Evolutionary conservation across 306 rosid genomes (phyloP).

Genomic region (Dicorynia guianensis): DNA sequence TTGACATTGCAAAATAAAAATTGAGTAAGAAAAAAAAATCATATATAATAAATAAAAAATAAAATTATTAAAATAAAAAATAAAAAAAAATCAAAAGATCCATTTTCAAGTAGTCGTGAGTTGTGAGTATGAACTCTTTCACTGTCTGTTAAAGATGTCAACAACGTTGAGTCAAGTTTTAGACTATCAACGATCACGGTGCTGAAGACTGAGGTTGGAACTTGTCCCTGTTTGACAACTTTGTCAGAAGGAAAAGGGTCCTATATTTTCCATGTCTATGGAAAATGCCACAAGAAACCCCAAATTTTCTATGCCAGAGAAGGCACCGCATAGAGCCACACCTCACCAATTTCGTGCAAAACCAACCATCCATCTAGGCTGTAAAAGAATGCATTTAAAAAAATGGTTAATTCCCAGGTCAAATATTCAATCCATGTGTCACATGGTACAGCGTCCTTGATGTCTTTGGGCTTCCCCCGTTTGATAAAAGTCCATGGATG

Average conservation of each 20-base stretch:
- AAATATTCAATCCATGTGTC: slow-evolving; percentile 37
- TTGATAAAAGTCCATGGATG: slow-evolving; percentile 50
- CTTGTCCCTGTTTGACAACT: slow-evolving; percentile 36
- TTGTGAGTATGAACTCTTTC: neutral
- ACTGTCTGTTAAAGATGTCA: slow-evolving; percentile 33
- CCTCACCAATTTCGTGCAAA: slow-evolving; percentile 36
- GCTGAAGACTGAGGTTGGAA: slow-evolving; percentile 39
- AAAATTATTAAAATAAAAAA: too few species aligned
- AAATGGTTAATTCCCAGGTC: slow-evolving; percentile 11
- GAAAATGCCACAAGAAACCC: slow-evolving; percentile 13
- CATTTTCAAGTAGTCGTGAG: too few species aligned
- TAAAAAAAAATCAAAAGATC: too few species aligned
- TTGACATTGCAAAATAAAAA: slow-evolving; percentile 85
- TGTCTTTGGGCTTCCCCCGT: slow-evolving; percentile 38
- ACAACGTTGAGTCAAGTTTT: slow-evolving; percentile 29
- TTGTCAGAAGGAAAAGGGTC: slow-evolving; percentile 46
- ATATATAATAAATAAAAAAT: too few species aligned
- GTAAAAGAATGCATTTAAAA: slow-evolving; percentile 30
- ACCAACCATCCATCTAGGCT: slow-evolving; percentile 33
- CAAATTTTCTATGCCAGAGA: slow-evolving; percentile 23
- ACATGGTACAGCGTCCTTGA: slow-evolving; percentile 53
- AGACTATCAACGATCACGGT: slow-evolving; percentile 21
- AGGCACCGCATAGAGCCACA: slow-evolving; percentile 30
- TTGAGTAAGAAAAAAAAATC: too few species aligned
- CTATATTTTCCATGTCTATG: slow-evolving; percentile 20